A percentile compares a stretch with the other conserved stretches of the same genome.
Evolutionary conservation across 805 yeast species (phyloP).

Genomic region (Jamesozyma piceae): DNA sequence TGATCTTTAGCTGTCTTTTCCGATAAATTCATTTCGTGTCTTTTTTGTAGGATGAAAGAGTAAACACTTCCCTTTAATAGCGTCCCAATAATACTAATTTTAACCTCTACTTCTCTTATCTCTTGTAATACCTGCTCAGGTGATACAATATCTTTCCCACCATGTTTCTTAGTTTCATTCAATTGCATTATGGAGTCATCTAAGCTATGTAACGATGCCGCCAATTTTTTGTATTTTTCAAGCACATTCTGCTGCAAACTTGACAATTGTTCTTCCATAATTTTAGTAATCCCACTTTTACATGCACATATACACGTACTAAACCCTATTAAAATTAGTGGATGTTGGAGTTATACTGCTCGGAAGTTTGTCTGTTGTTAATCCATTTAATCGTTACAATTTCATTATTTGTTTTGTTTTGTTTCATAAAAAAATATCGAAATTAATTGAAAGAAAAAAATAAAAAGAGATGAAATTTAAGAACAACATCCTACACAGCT

Average conservation of each 20-base stretch:
- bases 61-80: constrained; percentile 64
- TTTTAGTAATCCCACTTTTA: too few species aligned
- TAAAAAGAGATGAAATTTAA: background rate
- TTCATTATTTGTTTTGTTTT: background rate
- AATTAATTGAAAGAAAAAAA: background rate
- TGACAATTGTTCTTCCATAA: constrained; percentile 14
- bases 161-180: constrained; percentile 8
- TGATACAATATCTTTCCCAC: constrained; percentile 6
- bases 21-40: constrained; percentile 12
- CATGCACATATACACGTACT: background rate
- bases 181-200: constrained; percentile 22
- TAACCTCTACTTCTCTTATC: constrained; percentile 51
- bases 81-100: constrained; percentile 56
- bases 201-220: constrained; percentile 21
- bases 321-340: too few species aligned
- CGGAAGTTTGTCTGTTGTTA: background rate
- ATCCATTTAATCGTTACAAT: background rate
- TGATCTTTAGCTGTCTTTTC: background rate
- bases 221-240: constrained; percentile 23
- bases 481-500: background rate
- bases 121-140: constrained; percentile 38
- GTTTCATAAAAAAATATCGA: background rate
- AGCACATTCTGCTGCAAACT: constrained; percentile 26
- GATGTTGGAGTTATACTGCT: too few species aligned
- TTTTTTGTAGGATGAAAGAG: constrained; percentile 48